Conservation (phyloP, 2,329 filamentous ascomycete species). For the Aureobasidium sp. region DNA sequence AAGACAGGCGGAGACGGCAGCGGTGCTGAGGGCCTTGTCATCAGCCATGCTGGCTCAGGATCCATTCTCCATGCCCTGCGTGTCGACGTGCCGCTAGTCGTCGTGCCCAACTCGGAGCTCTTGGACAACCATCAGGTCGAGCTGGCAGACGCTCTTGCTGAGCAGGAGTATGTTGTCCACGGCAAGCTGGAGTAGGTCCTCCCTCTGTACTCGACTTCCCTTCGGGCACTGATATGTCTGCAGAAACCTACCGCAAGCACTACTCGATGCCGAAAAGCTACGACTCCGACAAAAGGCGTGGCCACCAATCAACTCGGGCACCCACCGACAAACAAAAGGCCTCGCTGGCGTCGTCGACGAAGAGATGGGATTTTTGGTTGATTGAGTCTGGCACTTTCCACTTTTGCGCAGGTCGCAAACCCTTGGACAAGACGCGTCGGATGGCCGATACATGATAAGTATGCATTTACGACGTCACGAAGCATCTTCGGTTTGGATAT, state of each 20-base stretch:
- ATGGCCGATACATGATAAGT: not conserved
- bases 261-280: slow-evolving; percentile 42
- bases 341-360: slow-evolving; percentile 48
- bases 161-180: slow-evolving; percentile 68
- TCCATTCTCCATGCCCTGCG: slow-evolving; percentile 78
- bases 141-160: slow-evolving; percentile 67
- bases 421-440: not conserved
- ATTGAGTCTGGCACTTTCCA: not conserved
- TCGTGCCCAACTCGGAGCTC: slow-evolving; percentile 76
- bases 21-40: slow-evolving; percentile 58
- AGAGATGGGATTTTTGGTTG: slow-evolving; percentile 38
- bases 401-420: not conserved
- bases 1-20: slow-evolving; percentile 34
- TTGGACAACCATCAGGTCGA: slow-evolving; percentile 89
- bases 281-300: slow-evolving; percentile 37
- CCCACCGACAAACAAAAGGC: slow-evolving; percentile 34
- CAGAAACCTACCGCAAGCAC: slow-evolving; percentile 41
- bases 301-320: slow-evolving; percentile 42
- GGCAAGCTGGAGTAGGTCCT: slow-evolving; percentile 54
- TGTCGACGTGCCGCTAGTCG: slow-evolving; percentile 66
- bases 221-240: not conserved
- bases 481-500: not conserved
- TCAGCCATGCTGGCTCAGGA: slow-evolving; percentile 87
- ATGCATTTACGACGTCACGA: not conserved
- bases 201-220: not conserved